Base-by-base conservation (phyloP, 495 filamentous ascomycete species). In the Xylaria grammica region DNA sequence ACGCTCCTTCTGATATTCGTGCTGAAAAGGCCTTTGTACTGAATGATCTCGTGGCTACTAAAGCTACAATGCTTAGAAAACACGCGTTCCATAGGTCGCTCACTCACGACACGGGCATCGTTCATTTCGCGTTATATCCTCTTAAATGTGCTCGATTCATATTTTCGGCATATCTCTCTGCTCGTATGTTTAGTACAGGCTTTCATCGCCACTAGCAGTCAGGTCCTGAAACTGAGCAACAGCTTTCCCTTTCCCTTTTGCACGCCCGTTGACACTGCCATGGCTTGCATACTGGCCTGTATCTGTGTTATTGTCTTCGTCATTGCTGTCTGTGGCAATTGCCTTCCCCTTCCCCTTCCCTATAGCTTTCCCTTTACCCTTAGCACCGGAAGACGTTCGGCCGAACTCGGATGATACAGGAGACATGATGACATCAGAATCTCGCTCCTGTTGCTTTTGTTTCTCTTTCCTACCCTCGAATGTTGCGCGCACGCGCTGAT, bases 401-500 rank as follows among this genome's bases (percentile, higher is more conserved):
- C 38, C 65, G 38, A 54, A 20, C 29, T 68, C 46, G 46, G 45
- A 1, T 13, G 38, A 57, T 1, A 26, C 64, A 45, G 67, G 60
- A 40, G 63, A 50, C 24, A 36, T 66, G 45, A 65, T 55, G 56
- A 57, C 68, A 51, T 46, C 67, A 26, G 57, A 60, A 52, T 53
- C 74, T 72, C 53, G 66, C 67, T 36, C 68, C 73, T 44, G 27
- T 67, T 77, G 60, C 55, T 75, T 69, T 22, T 77, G 63, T 24
- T 66, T 67, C 4, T 75, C 73, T 26, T 62, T 48, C 2, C 74
- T 78, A 19, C 78, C 78, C 77, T 99, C 94, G 71, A 99, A 99
- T 22, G 84, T 82, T 34, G 83, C 86, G 19, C 95, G 82, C 15
- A 99, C 96, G 0, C 83, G 82, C 69, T 96, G 89, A 67, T 98